phyloP scores from a whole-genome alignment of 768 basidiomycete genomes.

The Sporobolomyces phaffii region DNA sequence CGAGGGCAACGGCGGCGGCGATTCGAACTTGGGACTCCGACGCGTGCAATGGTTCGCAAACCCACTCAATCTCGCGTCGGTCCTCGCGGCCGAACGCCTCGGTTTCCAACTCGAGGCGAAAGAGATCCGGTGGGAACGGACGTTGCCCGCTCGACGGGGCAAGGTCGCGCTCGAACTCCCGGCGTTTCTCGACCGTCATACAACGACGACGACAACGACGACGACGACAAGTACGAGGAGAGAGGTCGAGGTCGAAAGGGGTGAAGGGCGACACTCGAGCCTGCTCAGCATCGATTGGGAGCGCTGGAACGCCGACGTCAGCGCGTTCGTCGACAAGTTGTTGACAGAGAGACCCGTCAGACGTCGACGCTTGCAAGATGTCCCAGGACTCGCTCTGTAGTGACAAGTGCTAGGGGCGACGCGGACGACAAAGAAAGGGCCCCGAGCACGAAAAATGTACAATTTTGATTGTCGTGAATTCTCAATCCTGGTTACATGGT shows the following conservation, averaged over 20 bases:
- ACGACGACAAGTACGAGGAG: slow-evolving; percentile 38
- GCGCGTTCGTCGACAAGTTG: slow-evolving; percentile 6
- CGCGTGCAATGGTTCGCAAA: slow-evolving; percentile 62
- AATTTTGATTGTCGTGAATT: no score
- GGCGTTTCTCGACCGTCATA: no score
- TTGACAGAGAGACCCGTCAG: no score
- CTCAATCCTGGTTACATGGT: no score
- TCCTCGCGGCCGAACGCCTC: slow-evolving; percentile 56
- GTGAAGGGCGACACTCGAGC: slow-evolving; percentile 50
- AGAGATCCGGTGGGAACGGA: slow-evolving; percentile 55
- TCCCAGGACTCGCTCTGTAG: no score
- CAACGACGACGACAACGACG: background rate
- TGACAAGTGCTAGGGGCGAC: no score
- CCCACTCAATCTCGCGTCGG: slow-evolving; percentile 52
- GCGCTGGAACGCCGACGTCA: slow-evolving; percentile 46
- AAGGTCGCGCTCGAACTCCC: slow-evolving; percentile 43
- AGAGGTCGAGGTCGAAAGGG: slow-evolving; percentile 2
- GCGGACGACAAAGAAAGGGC: no score
- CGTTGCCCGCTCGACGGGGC: slow-evolving; percentile 48
- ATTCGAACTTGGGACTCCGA: slow-evolving; percentile 54
- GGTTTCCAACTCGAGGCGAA: slow-evolving; percentile 57
- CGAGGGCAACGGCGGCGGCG: no score
- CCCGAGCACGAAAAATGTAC: no score
- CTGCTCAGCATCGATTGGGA: slow-evolving; percentile 59
- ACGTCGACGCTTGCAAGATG: no score